phyloP scores from a whole-genome alignment of 1,284 basidiomycete genomes.

The Cutaneotrichosporon daszewskae region DNA sequence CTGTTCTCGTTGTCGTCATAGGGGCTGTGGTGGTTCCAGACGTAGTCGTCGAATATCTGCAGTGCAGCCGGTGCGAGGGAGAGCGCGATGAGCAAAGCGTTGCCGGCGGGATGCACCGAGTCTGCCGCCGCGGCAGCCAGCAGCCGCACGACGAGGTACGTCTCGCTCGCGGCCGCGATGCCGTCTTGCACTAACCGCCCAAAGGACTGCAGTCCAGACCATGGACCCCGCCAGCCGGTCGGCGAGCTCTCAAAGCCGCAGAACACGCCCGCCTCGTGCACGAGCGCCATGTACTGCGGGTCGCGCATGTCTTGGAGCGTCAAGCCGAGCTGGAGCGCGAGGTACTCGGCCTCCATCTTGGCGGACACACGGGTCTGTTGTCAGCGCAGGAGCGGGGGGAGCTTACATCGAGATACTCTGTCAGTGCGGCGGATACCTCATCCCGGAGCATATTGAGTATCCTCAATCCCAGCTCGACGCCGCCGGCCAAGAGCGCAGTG shows the following conservation, averaged over 20 bases:
- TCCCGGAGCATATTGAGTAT: neutral
- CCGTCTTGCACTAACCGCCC: no score
- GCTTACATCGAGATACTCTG: neutral
- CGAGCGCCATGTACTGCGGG: slow-evolving; percentile 61
- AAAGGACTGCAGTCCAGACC: no score
- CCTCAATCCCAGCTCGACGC: neutral
- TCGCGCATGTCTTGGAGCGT: slow-evolving; percentile 70
- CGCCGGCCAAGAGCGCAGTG: neutral
- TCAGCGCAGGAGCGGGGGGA: neutral
- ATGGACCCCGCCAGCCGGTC: no score
- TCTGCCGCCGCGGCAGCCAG: no score
- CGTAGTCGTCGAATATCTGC: neutral
- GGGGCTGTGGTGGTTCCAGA: neutral
- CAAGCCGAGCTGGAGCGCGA: slow-evolving; percentile 66
- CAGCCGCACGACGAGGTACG: no score
- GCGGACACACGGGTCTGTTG: slow-evolving; percentile 60
- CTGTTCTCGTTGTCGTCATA: no score
- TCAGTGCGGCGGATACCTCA: neutral
- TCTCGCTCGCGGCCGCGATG: no score
- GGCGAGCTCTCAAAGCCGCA: no score
- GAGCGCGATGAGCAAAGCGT: slow-evolving; percentile 2
- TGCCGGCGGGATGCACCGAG: no score
- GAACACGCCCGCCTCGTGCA: slow-evolving; percentile 63
- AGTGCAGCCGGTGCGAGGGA: slow-evolving; percentile 8
- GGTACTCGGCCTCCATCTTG: slow-evolving; percentile 65